A percentile compares a stretch with the other conserved stretches of the same genome.
Conservation (phyloP, 139 green algal species). For the Chlamydomonas schloesseri region DNA sequence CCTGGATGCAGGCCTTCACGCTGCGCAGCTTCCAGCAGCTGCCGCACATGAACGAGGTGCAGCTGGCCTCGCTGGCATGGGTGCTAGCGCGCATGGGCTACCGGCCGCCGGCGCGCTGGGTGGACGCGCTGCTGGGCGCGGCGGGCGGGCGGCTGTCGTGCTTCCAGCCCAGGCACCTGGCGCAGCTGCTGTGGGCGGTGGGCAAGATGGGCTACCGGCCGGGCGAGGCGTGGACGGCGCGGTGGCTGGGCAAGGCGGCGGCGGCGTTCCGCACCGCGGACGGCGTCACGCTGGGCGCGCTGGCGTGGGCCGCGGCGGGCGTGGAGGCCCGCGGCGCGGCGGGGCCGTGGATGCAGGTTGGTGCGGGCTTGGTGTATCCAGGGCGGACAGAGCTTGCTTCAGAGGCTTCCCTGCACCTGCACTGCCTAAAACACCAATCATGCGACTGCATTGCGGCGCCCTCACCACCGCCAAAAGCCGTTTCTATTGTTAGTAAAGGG, state of each 20-base stretch:
- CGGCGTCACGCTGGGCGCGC: background rate
- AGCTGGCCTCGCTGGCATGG: background rate
- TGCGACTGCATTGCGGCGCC: too few relatives aligned
- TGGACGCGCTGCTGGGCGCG: background rate
- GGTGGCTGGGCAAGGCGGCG: conserved; percentile 9
- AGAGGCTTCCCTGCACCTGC: too few relatives aligned
- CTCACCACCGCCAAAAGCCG: too few relatives aligned
- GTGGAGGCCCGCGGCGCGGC: background rate
- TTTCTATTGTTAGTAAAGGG: too few relatives aligned
- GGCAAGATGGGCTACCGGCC: conserved; percentile 11
- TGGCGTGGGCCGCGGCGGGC: conserved; percentile 11
- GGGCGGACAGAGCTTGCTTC: too few relatives aligned
- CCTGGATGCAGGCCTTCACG: conserved; percentile 24
- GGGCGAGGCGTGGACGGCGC: background rate
- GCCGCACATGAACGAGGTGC: conserved; percentile 25
- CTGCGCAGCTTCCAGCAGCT: background rate
- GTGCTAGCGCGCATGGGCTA: conserved; percentile 8
- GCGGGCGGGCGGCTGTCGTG: conserved; percentile 24
- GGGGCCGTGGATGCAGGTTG: conserved; percentile 8
- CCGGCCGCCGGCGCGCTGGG: background rate
- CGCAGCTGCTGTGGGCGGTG: conserved; percentile 33
- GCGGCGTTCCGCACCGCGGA: conserved; percentile 14
- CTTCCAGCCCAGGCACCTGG: conserved; percentile 1
- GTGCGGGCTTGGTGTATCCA: too few relatives aligned
- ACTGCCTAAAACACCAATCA: too few relatives aligned